Percentiles rank a stretch among this genome's conserved stretches.
Conservation (phyloP, 768 basidiomycete genomes). For the Panus rudis region DNA sequence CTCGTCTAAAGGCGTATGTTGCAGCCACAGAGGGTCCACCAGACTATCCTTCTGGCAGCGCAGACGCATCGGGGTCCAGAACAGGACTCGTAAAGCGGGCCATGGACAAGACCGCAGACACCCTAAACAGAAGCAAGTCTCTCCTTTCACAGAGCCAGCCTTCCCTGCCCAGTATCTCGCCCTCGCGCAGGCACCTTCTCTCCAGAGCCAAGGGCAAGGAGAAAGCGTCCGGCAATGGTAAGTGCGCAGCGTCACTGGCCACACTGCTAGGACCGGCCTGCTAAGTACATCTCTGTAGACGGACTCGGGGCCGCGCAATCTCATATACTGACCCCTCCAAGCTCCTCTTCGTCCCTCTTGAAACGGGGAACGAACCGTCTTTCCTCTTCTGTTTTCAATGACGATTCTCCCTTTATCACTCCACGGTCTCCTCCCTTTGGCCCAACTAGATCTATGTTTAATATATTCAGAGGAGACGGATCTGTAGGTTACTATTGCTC, state of each 20-base stretch:
- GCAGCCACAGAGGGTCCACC: conserved; percentile 9
- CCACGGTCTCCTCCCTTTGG: conserved; percentile 59
- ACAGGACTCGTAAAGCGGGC: conserved; percentile 21
- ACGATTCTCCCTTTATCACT: conserved; percentile 64
- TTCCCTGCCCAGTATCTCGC: conserved; percentile 19
- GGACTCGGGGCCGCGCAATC: conserved; percentile 16
- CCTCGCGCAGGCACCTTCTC: conserved; percentile 46
- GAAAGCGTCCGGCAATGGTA: conserved; percentile 16
- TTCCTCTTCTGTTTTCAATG: conserved; percentile 16
- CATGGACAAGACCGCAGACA: conserved; percentile 54
- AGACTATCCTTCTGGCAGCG: conserved; percentile 6
- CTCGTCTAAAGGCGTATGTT: conserved; percentile 1
- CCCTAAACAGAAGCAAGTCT: conserved; percentile 47
- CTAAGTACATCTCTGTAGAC: conserved; percentile 6
- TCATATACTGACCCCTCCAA: conserved; percentile 12
- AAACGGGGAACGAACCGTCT: conserved; percentile 1
- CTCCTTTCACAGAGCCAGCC: conserved; percentile 22
- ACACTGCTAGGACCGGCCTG: not conserved
- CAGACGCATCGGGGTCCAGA: conserved; percentile 12
- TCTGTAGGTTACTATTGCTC: conserved; percentile 46
- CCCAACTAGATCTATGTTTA: conserved; percentile 38
- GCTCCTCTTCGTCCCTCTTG: conserved; percentile 6
- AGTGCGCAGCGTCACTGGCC: conserved; percentile 3
- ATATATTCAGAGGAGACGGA: conserved; percentile 57
- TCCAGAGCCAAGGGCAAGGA: conserved; percentile 45